These are phyloP conservation scores for Epichloe sibirici DNA, from an alignment of 2,329 filamentous ascomycete genomes.

Conservation along the genomic window DNA sequence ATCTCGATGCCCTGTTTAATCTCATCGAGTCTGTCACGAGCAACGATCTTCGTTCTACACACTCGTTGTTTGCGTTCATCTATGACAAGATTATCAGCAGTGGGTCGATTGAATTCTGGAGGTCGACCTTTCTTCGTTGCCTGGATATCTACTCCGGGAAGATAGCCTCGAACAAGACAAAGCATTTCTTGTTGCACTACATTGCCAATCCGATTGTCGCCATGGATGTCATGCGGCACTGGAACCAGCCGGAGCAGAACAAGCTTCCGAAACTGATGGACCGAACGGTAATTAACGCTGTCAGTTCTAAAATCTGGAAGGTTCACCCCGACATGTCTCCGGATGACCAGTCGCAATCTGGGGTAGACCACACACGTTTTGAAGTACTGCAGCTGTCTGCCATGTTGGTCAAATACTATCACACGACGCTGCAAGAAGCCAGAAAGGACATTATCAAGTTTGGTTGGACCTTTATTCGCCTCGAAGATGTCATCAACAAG, in stretches of 20 bases:
- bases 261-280: conserved; percentile 67
- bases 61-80: conserved; percentile 68
- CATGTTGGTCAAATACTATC: conserved; percentile 89
- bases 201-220: conserved; percentile 93
- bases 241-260: conserved; percentile 44
- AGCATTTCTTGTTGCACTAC: conserved; percentile 83
- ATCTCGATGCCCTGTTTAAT: conserved; percentile 73
- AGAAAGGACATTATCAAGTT: conserved; percentile 99
- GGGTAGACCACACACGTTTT: conserved; percentile 91
- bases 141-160: conserved; percentile 78
- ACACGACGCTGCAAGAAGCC: conserved; percentile 74
- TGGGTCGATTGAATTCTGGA: conserved; percentile 77
- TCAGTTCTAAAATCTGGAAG: conserved; percentile 90
- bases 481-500: conserved; percentile 99
- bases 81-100: conserved; percentile 76
- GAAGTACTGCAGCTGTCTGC: conserved; percentile 91
- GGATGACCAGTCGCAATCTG: conserved; percentile 72
- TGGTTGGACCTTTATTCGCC: conserved; percentile 92
- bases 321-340: conserved; percentile 69
- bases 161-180: conserved; percentile 72
- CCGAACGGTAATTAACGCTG: conserved; percentile 72
- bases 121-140: conserved; percentile 68
- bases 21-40: conserved; percentile 74
- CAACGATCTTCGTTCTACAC: conserved; percentile 67
- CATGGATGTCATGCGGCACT: conserved; percentile 86